Conservation (phyloP, 2,329 filamentous ascomycete genomes). For the Colletotrichum chrysophilum region DNA sequence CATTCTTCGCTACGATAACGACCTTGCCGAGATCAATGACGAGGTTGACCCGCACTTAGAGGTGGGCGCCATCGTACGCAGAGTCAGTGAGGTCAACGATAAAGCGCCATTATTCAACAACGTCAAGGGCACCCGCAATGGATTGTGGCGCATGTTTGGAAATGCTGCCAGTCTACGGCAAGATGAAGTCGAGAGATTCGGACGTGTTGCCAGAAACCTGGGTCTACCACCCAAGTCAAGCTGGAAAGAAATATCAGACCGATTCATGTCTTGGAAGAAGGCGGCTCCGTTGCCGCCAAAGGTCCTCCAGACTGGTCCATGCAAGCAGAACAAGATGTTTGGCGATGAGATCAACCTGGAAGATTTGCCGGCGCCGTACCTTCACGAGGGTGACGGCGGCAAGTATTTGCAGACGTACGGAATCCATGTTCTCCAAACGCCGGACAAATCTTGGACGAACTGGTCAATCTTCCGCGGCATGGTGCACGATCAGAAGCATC, state of each 20-base stretch:
- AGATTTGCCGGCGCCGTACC: constrained; percentile 42
- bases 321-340: constrained; percentile 45
- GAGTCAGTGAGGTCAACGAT: constrained; percentile 47
- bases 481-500: constrained; percentile 46
- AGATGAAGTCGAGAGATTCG: constrained; percentile 35
- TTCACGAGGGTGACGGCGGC: constrained; percentile 51
- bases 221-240: constrained; percentile 41
- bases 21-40: constrained; percentile 48
- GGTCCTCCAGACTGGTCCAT: constrained; percentile 34
- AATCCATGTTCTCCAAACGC: constrained; percentile 50
- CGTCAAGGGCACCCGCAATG: constrained; percentile 47
- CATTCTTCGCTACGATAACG: constrained; percentile 42
- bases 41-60: constrained; percentile 50
- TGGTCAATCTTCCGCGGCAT: constrained; percentile 51
- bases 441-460: constrained; percentile 51
- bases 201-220: constrained; percentile 45
- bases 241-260: constrained; percentile 41
- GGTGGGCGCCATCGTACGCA: constrained; percentile 49
- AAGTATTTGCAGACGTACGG: constrained; percentile 56
- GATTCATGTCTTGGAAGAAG: constrained; percentile 24
- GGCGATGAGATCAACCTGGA: constrained; percentile 47
- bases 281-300: constrained; percentile 37
- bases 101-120: constrained; percentile 59
- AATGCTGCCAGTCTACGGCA: constrained; percentile 42
- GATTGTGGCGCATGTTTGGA: constrained; percentile 53